Base-by-base conservation (phyloP, 176 grass and related monocot genomes). In the Phoenix dactylifera region DNA sequence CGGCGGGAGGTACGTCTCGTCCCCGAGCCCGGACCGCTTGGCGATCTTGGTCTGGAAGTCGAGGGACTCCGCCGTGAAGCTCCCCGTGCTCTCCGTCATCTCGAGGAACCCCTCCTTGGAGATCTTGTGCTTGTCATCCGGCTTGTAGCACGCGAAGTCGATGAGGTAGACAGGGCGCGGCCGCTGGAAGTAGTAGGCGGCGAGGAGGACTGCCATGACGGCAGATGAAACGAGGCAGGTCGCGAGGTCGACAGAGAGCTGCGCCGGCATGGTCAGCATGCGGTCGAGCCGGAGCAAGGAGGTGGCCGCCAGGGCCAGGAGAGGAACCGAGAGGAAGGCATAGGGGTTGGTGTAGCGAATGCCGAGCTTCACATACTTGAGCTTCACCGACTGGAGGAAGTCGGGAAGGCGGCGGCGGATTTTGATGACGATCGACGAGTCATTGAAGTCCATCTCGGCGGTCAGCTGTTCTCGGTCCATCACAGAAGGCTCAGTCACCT, bases 21-120 rank as follows among this genome's bases (percentile, higher is more conserved):
- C 74, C 16, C 88, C 80, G 6, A 93, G 83, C 10, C 83, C 80
- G 7, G 88, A 87, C 35, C 83, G 72, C 22, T 4, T 18, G 15
- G 78, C 70, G 66, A 93, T 93, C 75, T 81, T 87, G 18, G 74
- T 82, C 75, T 93, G 88, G 63, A 93, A 93, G 4, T 84, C 83
- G 10, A 93, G 57, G 3, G 83, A 80, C 60, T 75, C 74, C 0
- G 22, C 18, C 30, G 75, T 76, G 73, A 93, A 93, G 30, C 29
- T 59, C 2, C 80, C 77, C 4, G 82, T 74, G 61, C 55, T 72
- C 23, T 62, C 68, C 0, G 76, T 83, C 73, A 82, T 86, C 26
- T 87, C 82, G 57, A 92, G 53, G 71, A 92, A 87, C 0, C 52
- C 54, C n/a, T 70, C 74, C 54, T 82, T 80, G 74, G 80, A 75